phyloP scores from a whole-genome alignment of 768 basidiomycete species.

The Tephrocybe rancida region DNA sequence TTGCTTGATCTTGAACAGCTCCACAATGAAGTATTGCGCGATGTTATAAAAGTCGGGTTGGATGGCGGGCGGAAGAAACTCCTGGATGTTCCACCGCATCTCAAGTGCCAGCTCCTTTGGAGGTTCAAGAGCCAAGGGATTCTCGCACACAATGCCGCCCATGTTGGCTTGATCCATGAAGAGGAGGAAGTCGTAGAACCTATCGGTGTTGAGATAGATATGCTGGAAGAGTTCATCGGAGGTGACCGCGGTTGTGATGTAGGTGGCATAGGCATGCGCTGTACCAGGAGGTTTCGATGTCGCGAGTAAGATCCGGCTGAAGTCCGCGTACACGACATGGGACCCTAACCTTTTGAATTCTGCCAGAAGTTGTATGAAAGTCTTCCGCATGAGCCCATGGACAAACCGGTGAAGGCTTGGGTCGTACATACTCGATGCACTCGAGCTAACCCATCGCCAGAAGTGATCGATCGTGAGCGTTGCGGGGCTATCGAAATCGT shows the following conservation, averaged over 20 bases:
- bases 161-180: conserved; percentile 97
- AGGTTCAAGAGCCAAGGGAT: conserved; percentile 69
- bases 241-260: conserved; percentile 91
- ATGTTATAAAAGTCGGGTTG: conserved; percentile 75
- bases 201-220: conserved; percentile 80
- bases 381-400: conserved; percentile 96
- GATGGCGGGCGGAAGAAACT: conserved; percentile 83
- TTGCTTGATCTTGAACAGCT: conserved; percentile 77
- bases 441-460: conserved; percentile 95
- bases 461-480: conserved; percentile 86
- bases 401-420: conserved; percentile 91
- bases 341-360: conserved; percentile 96
- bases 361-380: conserved; percentile 93
- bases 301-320: conserved; percentile 85
- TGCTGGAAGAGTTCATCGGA: conserved; percentile 96
- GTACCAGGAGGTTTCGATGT: conserved; percentile 96
- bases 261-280: conserved; percentile 94
- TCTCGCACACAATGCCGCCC: conserved; percentile 85
- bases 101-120: conserved; percentile 72
- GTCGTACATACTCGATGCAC: conserved; percentile 86
- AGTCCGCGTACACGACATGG: conserved; percentile 91
- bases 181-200: conserved; percentile 91
- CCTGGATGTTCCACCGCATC: conserved; percentile 92
- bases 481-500: conserved; percentile 66
- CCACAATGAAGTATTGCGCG: conserved; percentile 83